Evolutionary conservation across 2,329 filamentous ascomycete genomes (phyloP).

Genomic region (Pestalotiopsis sp.): DNA sequence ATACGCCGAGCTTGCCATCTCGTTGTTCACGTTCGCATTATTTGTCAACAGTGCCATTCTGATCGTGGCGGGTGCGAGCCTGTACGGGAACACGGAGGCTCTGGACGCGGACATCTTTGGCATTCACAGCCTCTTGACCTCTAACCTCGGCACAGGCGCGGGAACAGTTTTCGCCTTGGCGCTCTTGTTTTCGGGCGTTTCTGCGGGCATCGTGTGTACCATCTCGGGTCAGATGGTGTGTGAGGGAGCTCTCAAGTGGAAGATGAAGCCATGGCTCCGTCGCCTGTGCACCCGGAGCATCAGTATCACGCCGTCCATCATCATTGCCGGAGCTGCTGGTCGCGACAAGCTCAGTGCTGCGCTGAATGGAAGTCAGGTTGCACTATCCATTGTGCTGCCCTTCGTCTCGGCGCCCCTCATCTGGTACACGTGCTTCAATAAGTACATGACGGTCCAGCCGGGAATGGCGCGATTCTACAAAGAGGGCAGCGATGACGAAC

Average conservation of each 20-base stretch:
- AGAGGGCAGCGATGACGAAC: conserved; percentile 26
- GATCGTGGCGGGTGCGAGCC: conserved; percentile 77
- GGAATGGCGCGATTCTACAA: conserved; percentile 40
- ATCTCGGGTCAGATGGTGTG: conserved; percentile 89
- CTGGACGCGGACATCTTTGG: conserved; percentile 77
- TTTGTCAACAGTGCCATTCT: conserved; percentile 85
- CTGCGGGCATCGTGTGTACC: conserved; percentile 85
- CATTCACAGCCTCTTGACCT: conserved; percentile 74
- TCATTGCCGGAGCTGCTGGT: conserved; percentile 81
- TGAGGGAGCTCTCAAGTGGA: conserved; percentile 80
- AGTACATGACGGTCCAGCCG: conserved; percentile 75
- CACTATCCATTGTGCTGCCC: conserved; percentile 76
- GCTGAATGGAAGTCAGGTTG: conserved; percentile 77
- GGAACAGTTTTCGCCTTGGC: conserved; percentile 85
- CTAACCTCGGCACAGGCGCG: conserved; percentile 71
- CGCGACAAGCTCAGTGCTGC: conserved; percentile 70
- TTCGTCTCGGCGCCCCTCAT: conserved; percentile 84
- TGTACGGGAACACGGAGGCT: conserved; percentile 66
- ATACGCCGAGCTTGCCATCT: conserved; percentile 69
- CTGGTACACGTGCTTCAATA: conserved; percentile 79
- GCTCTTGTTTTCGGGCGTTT: conserved; percentile 77
- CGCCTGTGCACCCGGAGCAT: conserved; percentile 77
- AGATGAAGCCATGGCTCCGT: conserved; percentile 75
- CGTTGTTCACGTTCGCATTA: conserved; percentile 80
- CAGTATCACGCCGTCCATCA: conserved; percentile 79